Evolutionary conservation across 306 rosid genomes (phyloP).

Genomic region (Dalbergia cultrata): DNA sequence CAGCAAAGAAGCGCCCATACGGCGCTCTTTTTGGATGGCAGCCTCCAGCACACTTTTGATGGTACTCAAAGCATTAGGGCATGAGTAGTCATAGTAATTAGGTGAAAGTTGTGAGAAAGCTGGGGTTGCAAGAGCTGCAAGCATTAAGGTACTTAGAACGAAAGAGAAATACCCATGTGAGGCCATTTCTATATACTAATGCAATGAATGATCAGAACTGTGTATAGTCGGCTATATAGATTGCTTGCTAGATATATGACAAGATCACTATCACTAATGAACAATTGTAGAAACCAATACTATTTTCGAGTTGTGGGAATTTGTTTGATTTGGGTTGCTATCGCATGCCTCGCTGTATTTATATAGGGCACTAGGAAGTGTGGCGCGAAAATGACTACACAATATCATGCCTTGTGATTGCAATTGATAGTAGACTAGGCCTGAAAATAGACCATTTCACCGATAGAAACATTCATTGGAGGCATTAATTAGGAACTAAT

Average conservation of each 20-base stretch:
- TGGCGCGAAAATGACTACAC: not conserved
- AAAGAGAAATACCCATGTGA: not conserved
- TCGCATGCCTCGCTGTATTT: not conserved
- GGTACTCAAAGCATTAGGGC: constrained; percentile 52
- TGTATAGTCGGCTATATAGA: not conserved
- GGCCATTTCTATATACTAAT: constrained; percentile 36
- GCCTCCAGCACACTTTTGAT: constrained; percentile 39
- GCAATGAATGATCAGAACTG: too few relatives aligned
- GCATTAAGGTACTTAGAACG: not conserved
- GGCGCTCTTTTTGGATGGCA: constrained; percentile 46
- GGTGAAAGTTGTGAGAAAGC: constrained; percentile 41
- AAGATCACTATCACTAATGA: not conserved
- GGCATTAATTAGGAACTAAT: not conserved
- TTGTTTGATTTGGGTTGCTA: not conserved
- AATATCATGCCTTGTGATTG: not conserved
- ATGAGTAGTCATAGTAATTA: constrained; percentile 47
- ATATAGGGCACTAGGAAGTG: not conserved
- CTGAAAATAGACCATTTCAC: constrained; percentile 18
- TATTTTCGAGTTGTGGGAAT: not conserved
- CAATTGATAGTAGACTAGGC: not conserved
- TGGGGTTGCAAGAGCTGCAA: constrained; percentile 37
- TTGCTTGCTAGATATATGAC: too few relatives aligned
- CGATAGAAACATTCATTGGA: not conserved
- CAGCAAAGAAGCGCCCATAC: constrained; percentile 61
- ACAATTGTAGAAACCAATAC: not conserved